These are phyloP conservation scores for Zelonia costaricensis DNA, from an alignment of 208 protist genomes.

Conservation along the genomic window DNA sequence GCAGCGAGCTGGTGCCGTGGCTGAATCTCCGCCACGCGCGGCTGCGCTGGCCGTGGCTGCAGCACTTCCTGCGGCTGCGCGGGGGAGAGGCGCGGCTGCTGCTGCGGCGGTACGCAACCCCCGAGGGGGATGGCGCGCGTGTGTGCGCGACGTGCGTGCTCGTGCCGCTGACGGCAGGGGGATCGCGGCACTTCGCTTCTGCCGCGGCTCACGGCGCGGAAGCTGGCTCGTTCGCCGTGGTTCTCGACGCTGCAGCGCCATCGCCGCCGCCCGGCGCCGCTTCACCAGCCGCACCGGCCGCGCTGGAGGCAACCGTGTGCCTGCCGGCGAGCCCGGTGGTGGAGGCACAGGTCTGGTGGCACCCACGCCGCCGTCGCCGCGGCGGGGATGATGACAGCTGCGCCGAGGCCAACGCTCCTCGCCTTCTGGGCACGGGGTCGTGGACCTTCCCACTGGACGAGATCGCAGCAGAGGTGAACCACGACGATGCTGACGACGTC, in stretches of 20 bases:
- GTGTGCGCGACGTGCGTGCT: conserved; percentile 8
- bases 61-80: conserved; percentile 23
- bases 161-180: conserved; percentile 18
- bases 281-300: not conserved
- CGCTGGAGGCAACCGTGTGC: conserved; percentile 16
- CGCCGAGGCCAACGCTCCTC: too few species aligned
- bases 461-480: not conserved
- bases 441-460: conserved; percentile 15
- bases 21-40: conserved; percentile 18
- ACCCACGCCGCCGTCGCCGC: not conserved
- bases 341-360: conserved; percentile 27
- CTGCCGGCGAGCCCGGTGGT: conserved; percentile 15
- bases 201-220: not conserved
- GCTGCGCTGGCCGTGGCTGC: conserved; percentile 35
- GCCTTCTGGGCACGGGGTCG: conserved; percentile 13
- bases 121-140: not conserved
- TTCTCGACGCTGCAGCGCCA: conserved; percentile 4
- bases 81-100: conserved; percentile 27
- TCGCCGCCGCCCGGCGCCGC: not conserved
- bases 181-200: too few species aligned
- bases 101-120: not conserved
- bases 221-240: not conserved
- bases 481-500: not conserved
- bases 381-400: not conserved
- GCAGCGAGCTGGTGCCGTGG: conserved; percentile 21